A percentile compares a stretch with the other conserved stretches of the same genome.
phyloP scores from a whole-genome alignment of 2,329 filamentous ascomycete species.

The Ophioceras dolichostomum region DNA sequence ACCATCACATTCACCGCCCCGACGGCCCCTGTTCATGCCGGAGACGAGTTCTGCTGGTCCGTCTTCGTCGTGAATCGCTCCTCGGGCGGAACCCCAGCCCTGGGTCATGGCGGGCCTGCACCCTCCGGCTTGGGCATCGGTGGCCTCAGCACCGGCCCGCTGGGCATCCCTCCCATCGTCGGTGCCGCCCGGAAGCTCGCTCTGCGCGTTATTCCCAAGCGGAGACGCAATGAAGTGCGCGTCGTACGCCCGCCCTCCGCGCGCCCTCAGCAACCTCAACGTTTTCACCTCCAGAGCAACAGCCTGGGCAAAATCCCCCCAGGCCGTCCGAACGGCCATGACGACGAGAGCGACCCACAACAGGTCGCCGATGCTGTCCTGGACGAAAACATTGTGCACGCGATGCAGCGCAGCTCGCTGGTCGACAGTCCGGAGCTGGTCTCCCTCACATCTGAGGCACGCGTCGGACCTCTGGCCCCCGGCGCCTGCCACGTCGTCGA shows the following conservation, averaged over 20 bases:
- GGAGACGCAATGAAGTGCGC: slow-evolving; percentile 44
- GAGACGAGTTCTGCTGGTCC: slow-evolving; percentile 58
- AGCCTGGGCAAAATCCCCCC: background rate
- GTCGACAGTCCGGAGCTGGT: slow-evolving; percentile 55
- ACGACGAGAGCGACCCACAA: no score
- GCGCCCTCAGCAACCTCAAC: slow-evolving; percentile 12
- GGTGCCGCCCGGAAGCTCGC: slow-evolving; percentile 52
- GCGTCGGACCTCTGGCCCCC: slow-evolving; percentile 60
- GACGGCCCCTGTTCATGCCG: slow-evolving; percentile 39
- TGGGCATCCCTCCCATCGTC: slow-evolving; percentile 6
- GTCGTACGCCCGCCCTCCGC: slow-evolving; percentile 38
- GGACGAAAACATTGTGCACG: slow-evolving; percentile 60
- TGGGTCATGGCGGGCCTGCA: slow-evolving; percentile 17
- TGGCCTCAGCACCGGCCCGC: background rate
- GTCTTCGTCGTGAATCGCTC: slow-evolving; percentile 66
- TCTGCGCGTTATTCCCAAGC: slow-evolving; percentile 53
- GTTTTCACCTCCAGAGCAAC: background rate
- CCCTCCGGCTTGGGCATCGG: slow-evolving; percentile 7
- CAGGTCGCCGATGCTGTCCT: slow-evolving; percentile 52
- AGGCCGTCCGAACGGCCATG: background rate
- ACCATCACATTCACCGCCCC: slow-evolving; percentile 65
- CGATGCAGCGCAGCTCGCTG: slow-evolving; percentile 53
- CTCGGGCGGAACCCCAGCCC: slow-evolving; percentile 15
- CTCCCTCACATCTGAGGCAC: slow-evolving; percentile 63
- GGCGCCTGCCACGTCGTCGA: slow-evolving; percentile 64